Conservation (phyloP, 2,329 filamentous ascomycete species). For the Berkeleyomyces basicola region DNA sequence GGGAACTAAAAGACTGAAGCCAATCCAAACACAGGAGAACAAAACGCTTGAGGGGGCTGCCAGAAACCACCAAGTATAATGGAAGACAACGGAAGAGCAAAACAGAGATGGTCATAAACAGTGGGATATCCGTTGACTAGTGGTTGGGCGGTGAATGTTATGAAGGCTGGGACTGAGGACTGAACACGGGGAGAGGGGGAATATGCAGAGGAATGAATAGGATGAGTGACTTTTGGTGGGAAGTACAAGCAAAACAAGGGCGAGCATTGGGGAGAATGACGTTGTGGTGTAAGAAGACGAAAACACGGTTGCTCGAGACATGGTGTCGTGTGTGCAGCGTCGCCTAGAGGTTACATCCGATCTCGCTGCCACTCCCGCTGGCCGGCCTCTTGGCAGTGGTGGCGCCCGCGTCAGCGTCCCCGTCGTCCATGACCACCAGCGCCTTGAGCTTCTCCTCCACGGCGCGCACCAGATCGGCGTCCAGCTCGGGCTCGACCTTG, state of each 20-base stretch:
- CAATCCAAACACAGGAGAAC: not conserved
- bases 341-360: no score
- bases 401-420: not conserved
- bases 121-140: not conserved
- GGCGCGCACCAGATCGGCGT: constrained; percentile 41
- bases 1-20: constrained; percentile 13
- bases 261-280: no score
- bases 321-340: no score
- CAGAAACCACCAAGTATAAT: not conserved
- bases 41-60: not conserved
- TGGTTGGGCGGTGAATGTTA: not conserved
- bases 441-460: constrained; percentile 38
- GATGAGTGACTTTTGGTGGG: no score
- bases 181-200: not conserved
- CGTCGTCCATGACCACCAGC: constrained; percentile 21
- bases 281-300: no score
- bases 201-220: no score
- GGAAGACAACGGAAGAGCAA: not conserved
- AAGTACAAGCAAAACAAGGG: no score
- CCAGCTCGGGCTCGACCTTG: constrained; percentile 43
- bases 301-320: no score
- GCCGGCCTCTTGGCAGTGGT: not conserved
- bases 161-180: not conserved
- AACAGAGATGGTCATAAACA: constrained; percentile 1
- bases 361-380: no score